phyloP scores from a whole-genome alignment of 192 early-diverging fungal species.

The Coemansia sp. region DNA sequence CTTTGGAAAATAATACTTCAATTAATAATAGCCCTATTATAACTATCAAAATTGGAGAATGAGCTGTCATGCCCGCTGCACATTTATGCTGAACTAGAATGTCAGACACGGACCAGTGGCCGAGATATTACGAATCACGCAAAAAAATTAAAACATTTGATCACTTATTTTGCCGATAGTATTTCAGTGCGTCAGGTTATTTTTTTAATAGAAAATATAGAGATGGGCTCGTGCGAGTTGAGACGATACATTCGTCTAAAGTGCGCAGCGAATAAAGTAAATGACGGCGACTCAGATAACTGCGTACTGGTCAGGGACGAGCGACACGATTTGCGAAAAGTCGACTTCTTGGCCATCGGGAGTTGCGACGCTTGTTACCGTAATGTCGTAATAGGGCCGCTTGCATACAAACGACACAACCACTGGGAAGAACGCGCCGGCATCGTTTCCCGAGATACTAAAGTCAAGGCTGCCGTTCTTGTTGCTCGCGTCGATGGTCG shows the following conservation, averaged over 20 bases:
- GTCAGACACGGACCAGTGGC: too few relatives aligned
- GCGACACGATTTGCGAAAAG: constrained; percentile 74
- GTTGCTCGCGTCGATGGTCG: constrained; percentile 78
- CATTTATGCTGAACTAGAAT: too few relatives aligned
- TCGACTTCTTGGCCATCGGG: constrained; percentile 62
- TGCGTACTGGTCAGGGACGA: constrained; percentile 80
- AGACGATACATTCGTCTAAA: not conserved
- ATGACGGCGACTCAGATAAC: constrained; percentile 64
- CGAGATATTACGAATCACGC: too few relatives aligned
- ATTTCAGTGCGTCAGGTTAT: too few relatives aligned
- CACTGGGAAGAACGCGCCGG: constrained; percentile 87
- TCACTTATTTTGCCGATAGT: too few relatives aligned
- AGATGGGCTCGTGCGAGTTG: too few relatives aligned
- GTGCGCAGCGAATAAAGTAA: not conserved
- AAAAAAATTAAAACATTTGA: too few relatives aligned
- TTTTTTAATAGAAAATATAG: too few relatives aligned
- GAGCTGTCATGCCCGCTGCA: too few relatives aligned
- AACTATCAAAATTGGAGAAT: too few relatives aligned
- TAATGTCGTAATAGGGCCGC: constrained; percentile 76
- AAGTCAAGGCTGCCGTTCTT: constrained; percentile 85
- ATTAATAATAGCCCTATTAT: too few relatives aligned
- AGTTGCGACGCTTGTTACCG: constrained; percentile 52
- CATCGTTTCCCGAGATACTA: constrained; percentile 74
- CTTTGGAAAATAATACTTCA: too few relatives aligned
- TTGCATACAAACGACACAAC: constrained; percentile 74